Percentiles rank a stretch among this genome's conserved stretches.
Evolutionary conservation across 2,329 filamentous ascomycete genomes (phyloP).

Genomic region (Xylaria digitata): DNA sequence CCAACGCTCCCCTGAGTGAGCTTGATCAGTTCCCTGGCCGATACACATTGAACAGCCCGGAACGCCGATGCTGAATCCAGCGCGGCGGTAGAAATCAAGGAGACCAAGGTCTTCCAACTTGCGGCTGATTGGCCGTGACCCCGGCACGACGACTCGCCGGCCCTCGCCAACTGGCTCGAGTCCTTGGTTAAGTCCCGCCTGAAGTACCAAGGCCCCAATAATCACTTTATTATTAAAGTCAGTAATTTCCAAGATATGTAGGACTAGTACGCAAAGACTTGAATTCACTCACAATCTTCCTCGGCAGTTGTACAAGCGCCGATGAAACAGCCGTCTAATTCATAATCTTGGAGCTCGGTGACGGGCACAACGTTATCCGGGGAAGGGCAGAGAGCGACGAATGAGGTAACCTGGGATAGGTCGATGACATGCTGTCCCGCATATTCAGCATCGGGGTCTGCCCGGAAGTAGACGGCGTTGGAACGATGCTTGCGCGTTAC

Average conservation of each 20-base stretch:
- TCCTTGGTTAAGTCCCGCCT: conserved; percentile 52
- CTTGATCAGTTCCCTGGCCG: conserved; percentile 56
- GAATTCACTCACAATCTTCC: conserved; percentile 50
- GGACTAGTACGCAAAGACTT: too few relatives aligned
- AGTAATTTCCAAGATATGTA: background rate
- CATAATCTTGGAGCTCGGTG: conserved; percentile 46
- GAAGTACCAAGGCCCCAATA: conserved; percentile 55
- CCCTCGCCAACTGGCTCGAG: conserved; percentile 49
- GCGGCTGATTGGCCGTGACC: conserved; percentile 54
- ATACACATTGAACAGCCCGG: conserved; percentile 60
- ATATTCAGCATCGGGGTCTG: conserved; percentile 55
- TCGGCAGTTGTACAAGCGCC: conserved; percentile 60
- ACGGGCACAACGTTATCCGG: conserved; percentile 59
- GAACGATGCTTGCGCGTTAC: conserved; percentile 51
- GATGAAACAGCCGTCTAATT: conserved; percentile 58
- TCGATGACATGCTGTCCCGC: conserved; percentile 53
- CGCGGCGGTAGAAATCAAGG: conserved; percentile 53
- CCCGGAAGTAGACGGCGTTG: conserved; percentile 52
- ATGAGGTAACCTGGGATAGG: conserved; percentile 52
- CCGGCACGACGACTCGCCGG: conserved; percentile 55
- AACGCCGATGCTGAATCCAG: conserved; percentile 56
- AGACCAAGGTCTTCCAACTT: conserved; percentile 52
- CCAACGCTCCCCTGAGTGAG: conserved; percentile 56
- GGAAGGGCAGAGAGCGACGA: conserved; percentile 55
- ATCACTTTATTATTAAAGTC: conserved; percentile 45